Evolutionary conservation across 192 early-diverging fungal genomes (phyloP).

Genomic region (Phlyctochytrium arcticum): DNA sequence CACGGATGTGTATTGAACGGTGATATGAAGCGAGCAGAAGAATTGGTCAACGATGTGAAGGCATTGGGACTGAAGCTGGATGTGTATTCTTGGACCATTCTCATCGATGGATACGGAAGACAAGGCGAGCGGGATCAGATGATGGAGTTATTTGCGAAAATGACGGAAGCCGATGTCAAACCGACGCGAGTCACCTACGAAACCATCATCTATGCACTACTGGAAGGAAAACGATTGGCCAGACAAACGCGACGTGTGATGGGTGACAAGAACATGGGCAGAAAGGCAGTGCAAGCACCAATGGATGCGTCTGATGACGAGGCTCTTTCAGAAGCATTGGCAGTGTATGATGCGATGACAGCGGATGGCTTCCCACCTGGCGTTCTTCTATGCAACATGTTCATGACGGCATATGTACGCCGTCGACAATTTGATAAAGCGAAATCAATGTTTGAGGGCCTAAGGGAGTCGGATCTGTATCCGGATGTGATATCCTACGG

Average conservation of each 20-base stretch:
- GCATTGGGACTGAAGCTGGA: slow-evolving; percentile 12
- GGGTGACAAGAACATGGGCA: background rate
- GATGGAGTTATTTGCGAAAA: background rate
- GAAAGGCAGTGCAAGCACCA: too few species aligned
- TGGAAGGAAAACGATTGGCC: background rate
- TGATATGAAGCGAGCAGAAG: slow-evolving; percentile 11
- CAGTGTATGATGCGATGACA: slow-evolving; percentile 17
- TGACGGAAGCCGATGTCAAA: background rate
- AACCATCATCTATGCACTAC: slow-evolving; percentile 15
- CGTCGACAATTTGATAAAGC: slow-evolving; percentile 7
- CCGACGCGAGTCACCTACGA: slow-evolving; percentile 19
- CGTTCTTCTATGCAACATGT: slow-evolving; percentile 13
- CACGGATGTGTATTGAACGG: slow-evolving; percentile 12
- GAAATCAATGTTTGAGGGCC: slow-evolving; percentile 7
- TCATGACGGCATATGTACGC: slow-evolving; percentile 28
- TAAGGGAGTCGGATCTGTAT: background rate
- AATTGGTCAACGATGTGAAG: slow-evolving; percentile 16
- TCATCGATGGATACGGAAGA: slow-evolving; percentile 27
- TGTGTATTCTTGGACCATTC: slow-evolving; percentile 20
- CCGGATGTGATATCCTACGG: slow-evolving; percentile 18
- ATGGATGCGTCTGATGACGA: slow-evolving; percentile 6
- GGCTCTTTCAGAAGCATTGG: slow-evolving; percentile 12
- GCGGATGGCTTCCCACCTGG: slow-evolving; percentile 2
- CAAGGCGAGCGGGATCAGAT: slow-evolving; percentile 12
- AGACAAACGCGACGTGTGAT: background rate